Conservation (phyloP, 768 basidiomycete species). For the Cystobasidium ongulense region DNA sequence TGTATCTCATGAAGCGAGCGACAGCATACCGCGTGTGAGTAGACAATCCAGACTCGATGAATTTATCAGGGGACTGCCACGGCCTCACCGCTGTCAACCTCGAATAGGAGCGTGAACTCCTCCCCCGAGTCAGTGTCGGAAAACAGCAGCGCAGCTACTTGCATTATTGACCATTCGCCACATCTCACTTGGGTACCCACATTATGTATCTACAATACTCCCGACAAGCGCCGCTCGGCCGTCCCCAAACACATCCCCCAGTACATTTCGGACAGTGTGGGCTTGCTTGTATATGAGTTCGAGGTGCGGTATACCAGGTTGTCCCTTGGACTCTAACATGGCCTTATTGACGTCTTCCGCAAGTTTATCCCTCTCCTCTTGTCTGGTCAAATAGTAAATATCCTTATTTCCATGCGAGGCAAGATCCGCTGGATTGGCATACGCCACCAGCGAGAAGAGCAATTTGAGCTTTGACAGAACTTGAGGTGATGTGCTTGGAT, state of each 20-base stretch:
- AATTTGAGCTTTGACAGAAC: not conserved
- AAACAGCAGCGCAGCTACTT: too few relatives aligned
- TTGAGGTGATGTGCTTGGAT: not conserved
- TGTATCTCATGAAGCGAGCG: too few relatives aligned
- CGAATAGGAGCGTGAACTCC: too few relatives aligned
- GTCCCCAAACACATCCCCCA: slow-evolving; percentile 14
- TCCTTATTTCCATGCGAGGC: not conserved
- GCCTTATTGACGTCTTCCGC: slow-evolving; percentile 25
- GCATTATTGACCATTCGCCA: too few relatives aligned
- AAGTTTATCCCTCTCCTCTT: slow-evolving; percentile 9
- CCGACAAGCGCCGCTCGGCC: slow-evolving; percentile 15
- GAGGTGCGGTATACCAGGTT: not conserved
- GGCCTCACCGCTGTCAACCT: too few relatives aligned
- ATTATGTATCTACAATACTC: not conserved
- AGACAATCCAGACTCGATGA: too few relatives aligned
- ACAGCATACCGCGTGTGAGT: too few relatives aligned
- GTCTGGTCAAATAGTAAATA: not conserved
- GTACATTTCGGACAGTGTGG: not conserved
- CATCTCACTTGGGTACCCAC: not conserved
- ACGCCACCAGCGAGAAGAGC: slow-evolving; percentile 23
- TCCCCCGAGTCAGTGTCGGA: too few relatives aligned
- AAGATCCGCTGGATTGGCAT: not conserved
- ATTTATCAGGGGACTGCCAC: too few relatives aligned
- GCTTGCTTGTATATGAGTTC: slow-evolving; percentile 17
- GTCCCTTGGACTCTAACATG: slow-evolving; percentile 2